Evolutionary conservation across 495 filamentous ascomycete genomes (phyloP).

Genomic region (Viridothelium virens): DNA sequence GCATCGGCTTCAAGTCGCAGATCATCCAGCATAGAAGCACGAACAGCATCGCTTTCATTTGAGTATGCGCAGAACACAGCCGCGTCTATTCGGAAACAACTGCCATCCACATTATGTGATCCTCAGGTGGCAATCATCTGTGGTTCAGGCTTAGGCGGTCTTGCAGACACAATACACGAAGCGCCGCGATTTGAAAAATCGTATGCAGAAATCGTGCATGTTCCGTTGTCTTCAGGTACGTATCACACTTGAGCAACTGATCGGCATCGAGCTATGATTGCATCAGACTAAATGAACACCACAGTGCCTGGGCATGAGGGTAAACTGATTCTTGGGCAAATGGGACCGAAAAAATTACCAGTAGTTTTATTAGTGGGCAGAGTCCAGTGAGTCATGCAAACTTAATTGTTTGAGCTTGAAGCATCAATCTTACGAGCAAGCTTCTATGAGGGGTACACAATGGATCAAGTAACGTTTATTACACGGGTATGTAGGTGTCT

Average conservation of each 20-base stretch:
- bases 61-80: conserved; percentile 31
- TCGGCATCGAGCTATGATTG: background rate
- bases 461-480: conserved; percentile 61
- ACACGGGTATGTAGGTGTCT: conserved; percentile 62
- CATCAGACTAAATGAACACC: background rate
- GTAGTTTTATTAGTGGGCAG: conserved; percentile 67
- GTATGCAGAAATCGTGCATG: conserved; percentile 58
- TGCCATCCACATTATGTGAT: conserved; percentile 43
- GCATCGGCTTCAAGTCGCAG: too few relatives aligned
- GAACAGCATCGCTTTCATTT: conserved; percentile 17
- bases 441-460: conserved; percentile 70
- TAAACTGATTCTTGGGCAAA: conserved; percentile 61
- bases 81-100: conserved; percentile 23
- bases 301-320: conserved; percentile 65
- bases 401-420: background rate
- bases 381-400: conserved; percentile 53
- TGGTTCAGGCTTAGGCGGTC: conserved; percentile 62
- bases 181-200: conserved; percentile 49
- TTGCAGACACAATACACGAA: conserved; percentile 52
- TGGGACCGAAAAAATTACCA: conserved; percentile 47
- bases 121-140: conserved; percentile 64
- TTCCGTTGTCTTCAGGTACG: conserved; percentile 58
- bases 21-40: background rate
- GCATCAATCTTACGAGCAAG: conserved; percentile 34
- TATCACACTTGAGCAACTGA: background rate